phyloP scores from a whole-genome alignment of 768 basidiomycete genomes.

The Dentipellis sp. region DNA sequence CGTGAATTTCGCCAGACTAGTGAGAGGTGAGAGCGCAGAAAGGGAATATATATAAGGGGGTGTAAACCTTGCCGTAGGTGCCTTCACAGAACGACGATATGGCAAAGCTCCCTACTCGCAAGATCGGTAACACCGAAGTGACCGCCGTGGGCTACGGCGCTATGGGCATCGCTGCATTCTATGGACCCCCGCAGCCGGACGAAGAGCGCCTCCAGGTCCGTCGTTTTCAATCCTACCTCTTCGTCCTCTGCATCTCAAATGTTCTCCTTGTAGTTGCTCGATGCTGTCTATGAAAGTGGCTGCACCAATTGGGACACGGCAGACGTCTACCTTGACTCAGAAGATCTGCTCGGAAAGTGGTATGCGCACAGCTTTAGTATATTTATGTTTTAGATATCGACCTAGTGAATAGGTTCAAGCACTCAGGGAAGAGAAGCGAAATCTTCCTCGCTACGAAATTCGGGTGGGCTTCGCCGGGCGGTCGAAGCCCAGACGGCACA shows the following conservation, averaged over 20 bases:
- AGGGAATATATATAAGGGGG: too few species aligned
- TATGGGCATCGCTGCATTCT: slow-evolving; percentile 46
- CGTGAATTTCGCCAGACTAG: too few species aligned
- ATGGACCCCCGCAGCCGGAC: slow-evolving; percentile 36
- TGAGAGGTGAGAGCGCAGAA: too few species aligned
- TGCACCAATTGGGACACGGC: slow-evolving; percentile 41
- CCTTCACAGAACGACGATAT: not conserved
- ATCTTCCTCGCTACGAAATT: slow-evolving; percentile 38
- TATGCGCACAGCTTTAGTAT: not conserved
- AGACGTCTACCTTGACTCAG: slow-evolving; percentile 30
- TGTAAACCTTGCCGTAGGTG: too few species aligned
- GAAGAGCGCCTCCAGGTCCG: slow-evolving; percentile 46
- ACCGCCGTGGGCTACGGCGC: slow-evolving; percentile 50
- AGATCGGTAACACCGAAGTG: slow-evolving; percentile 35
- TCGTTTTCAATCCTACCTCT: not conserved
- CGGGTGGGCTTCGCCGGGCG: slow-evolving; percentile 13
- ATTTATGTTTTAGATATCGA: too few species aligned
- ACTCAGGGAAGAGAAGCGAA: slow-evolving; percentile 43
- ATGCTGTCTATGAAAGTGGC: slow-evolving; percentile 30
- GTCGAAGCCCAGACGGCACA: slow-evolving; percentile 15
- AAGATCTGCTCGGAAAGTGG: slow-evolving; percentile 41
- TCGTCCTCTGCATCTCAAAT: not conserved
- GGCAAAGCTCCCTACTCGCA: slow-evolving; percentile 26
- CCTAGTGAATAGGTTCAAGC: slow-evolving; percentile 34
- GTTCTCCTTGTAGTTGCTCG: slow-evolving; percentile 26